Evolutionary conservation across 768 basidiomycete genomes (phyloP).

Genomic region (Lactarius sp.): DNA sequence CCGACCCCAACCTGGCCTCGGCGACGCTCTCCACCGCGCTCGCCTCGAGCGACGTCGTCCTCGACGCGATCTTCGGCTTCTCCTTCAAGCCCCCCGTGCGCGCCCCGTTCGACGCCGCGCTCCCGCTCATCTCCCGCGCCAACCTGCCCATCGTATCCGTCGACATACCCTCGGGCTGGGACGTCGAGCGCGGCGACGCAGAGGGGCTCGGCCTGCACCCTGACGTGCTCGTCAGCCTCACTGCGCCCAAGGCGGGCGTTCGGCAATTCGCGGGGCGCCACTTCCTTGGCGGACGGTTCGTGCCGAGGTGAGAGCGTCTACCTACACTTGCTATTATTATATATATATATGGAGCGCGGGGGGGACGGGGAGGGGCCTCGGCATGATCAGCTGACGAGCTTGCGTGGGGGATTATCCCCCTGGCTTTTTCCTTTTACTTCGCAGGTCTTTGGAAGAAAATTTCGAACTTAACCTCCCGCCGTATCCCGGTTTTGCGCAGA

Average conservation of each 20-base stretch:
- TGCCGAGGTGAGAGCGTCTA: conserved; percentile 56
- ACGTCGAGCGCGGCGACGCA: conserved; percentile 74
- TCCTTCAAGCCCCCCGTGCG: conserved; percentile 92
- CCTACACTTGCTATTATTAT: too few relatives aligned
- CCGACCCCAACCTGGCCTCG: conserved; percentile 34
- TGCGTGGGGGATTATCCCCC: neutral
- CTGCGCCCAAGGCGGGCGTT: conserved; percentile 91
- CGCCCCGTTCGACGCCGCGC: conserved; percentile 75
- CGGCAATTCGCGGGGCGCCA: conserved; percentile 73
- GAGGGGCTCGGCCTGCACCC: conserved; percentile 59
- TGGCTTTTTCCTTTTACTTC: neutral
- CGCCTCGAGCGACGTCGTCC: conserved; percentile 66
- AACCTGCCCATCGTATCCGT: conserved; percentile 84
- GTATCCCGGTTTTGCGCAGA: conserved; percentile 76
- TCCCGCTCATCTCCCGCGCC: conserved; percentile 59
- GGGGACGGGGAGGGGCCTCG: neutral
- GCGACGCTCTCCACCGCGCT: conserved; percentile 48
- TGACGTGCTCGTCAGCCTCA: conserved; percentile 81
- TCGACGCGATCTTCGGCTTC: conserved; percentile 98
- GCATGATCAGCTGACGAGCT: too few relatives aligned
- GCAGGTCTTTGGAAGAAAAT: conserved; percentile 66
- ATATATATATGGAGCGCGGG: too few relatives aligned
- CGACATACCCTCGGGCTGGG: conserved; percentile 97
- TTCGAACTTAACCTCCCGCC: conserved; percentile 74
- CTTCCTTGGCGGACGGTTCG: conserved; percentile 91